These are phyloP conservation scores for Erucastrum elatum DNA, from an alignment of 345 rosid species.

Conservation along the genomic window DNA sequence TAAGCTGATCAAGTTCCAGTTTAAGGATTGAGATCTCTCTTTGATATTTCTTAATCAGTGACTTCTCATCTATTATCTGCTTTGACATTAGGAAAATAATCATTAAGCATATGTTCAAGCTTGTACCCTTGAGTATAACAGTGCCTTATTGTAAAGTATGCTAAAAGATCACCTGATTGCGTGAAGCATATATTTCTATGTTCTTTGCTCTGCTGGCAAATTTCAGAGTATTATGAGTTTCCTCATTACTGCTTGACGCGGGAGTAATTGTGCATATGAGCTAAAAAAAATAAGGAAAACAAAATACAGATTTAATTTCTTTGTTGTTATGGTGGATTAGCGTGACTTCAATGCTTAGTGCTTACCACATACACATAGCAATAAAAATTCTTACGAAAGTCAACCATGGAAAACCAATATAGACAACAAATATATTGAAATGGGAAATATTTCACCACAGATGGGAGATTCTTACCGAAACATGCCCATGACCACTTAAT, in stretches of 20 bases:
- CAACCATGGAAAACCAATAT: conserved; percentile 6
- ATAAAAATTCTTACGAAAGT: background rate
- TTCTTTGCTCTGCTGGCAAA: conserved; percentile 98
- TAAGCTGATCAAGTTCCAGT: conserved; percentile 87
- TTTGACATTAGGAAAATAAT: conserved; percentile 28
- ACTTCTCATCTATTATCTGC: conserved; percentile 98
- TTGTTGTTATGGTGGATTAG: background rate
- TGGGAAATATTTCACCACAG: conserved; percentile 14
- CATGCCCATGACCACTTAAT: conserved; percentile 96
- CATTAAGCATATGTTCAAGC: conserved; percentile 18
- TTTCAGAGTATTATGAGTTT: conserved; percentile 98
- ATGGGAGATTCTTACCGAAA: conserved; percentile 68
- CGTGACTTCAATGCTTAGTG: background rate
- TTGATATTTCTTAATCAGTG: conserved; percentile 95
- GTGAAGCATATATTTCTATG: conserved; percentile 93
- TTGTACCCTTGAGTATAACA: background rate
- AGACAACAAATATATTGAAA: too few species aligned
- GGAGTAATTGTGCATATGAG: conserved; percentile 99
- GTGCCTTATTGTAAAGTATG: conserved; percentile 6
- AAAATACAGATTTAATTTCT: background rate
- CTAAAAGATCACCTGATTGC: conserved; percentile 71
- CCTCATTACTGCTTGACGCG: conserved; percentile 95
- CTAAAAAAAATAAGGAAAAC: conserved; percentile 44
- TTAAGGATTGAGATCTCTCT: conserved; percentile 90
- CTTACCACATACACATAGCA: background rate